Evolutionary conservation across 495 filamentous ascomycete genomes (phyloP).

Genomic region (Penicillium manginii): DNA sequence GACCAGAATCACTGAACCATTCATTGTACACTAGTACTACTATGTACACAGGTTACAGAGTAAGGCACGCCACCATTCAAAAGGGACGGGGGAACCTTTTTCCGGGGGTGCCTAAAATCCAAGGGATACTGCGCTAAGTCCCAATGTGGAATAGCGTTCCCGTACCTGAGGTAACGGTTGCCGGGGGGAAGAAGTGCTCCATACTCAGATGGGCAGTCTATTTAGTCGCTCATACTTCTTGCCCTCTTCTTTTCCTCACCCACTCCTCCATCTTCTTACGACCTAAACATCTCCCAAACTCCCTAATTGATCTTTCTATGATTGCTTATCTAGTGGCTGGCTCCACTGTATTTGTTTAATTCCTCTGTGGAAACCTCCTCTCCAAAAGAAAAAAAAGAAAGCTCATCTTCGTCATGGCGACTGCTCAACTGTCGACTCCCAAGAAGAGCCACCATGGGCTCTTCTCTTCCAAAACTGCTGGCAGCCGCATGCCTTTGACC

Average conservation of each 20-base stretch:
- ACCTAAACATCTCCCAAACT: slow-evolving; percentile 29
- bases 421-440: slow-evolving; percentile 84
- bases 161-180: slow-evolving; percentile 51
- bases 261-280: slow-evolving; percentile 33
- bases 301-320: slow-evolving; percentile 26
- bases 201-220: slow-evolving; percentile 38
- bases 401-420: slow-evolving; percentile 70
- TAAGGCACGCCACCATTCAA: not conserved
- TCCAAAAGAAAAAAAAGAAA: slow-evolving; percentile 21
- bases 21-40: too few species aligned
- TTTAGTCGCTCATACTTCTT: slow-evolving; percentile 40
- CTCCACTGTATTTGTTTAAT: slow-evolving; percentile 21
- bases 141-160: slow-evolving; percentile 22
- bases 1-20: too few species aligned
- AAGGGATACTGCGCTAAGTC: slow-evolving; percentile 8
- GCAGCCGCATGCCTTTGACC: slow-evolving; percentile 91
- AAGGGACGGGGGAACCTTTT: not conserved
- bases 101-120: not conserved
- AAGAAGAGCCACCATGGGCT: slow-evolving; percentile 91
- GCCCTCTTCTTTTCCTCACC: slow-evolving; percentile 24
- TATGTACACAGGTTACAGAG: too few species aligned
- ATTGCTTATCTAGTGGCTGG: slow-evolving; percentile 23
- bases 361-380: not conserved
- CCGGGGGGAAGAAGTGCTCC: slow-evolving; percentile 33
- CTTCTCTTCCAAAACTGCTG: slow-evolving; percentile 90